phyloP scores from a whole-genome alignment of 352 stramenopile genomes.

The Phytophthora cactorum region DNA sequence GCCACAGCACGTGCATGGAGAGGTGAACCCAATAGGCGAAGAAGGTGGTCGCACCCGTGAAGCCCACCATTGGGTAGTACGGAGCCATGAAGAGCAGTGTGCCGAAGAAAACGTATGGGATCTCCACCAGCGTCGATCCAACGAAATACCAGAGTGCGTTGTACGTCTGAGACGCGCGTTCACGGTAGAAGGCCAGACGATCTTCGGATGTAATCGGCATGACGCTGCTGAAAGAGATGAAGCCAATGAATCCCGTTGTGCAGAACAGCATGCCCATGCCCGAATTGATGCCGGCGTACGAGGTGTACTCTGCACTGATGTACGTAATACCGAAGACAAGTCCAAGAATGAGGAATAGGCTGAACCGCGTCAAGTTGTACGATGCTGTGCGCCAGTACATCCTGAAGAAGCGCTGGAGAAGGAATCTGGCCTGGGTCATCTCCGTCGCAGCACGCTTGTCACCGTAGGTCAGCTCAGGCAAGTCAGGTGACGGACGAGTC shows the following conservation, averaged over 20 bases:
- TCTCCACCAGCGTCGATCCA: constrained; percentile 21
- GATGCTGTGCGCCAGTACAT: constrained; percentile 79
- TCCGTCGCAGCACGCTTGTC: constrained; percentile 38
- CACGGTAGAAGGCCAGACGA: constrained; percentile 87
- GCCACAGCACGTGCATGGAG: no score
- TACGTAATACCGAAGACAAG: constrained; percentile 35
- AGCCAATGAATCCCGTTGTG: constrained; percentile 66
- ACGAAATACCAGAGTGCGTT: constrained; percentile 36
- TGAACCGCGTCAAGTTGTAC: constrained; percentile 46
- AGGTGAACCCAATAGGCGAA: no score
- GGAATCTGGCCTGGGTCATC: constrained; percentile 35
- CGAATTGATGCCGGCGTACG: constrained; percentile 36
- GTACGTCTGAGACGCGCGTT: constrained; percentile 74
- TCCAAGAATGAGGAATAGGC: constrained; percentile 35
- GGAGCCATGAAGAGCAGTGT: constrained; percentile 21
- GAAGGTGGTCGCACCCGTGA: constrained; percentile 25
- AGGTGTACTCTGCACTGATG: constrained; percentile 25
- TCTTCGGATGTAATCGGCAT: constrained; percentile 74
- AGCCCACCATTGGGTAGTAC: constrained; percentile 29
- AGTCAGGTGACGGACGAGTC: constrained; percentile 5
- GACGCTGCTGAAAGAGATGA: constrained; percentile 70
- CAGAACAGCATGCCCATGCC: constrained; percentile 72
- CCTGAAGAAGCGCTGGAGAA: constrained; percentile 59
- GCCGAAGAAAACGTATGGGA: constrained; percentile 54
- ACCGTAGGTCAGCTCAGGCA: constrained; percentile 41